Evolutionary conservation across 129 eudicot species (phyloP).

Genomic region (Pulicaria dysenterica): DNA sequence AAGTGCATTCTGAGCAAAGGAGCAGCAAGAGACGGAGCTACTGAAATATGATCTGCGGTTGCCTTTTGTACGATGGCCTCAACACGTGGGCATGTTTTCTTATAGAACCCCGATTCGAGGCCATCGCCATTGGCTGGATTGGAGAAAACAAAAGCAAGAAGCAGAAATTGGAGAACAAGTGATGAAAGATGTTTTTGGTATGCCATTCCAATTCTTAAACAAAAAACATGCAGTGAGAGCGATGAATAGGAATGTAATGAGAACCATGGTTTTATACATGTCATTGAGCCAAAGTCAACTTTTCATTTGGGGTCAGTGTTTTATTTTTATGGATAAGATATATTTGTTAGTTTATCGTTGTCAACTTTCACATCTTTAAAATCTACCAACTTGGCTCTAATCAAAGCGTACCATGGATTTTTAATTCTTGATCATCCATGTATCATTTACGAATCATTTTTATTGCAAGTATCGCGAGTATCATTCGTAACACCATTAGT

Average conservation of each 20-base stretch:
- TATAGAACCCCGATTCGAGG: conserved; percentile 44
- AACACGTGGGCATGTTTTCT: conserved; percentile 48
- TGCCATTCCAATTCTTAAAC: conserved; percentile 20
- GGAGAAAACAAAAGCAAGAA: conserved; percentile 24
- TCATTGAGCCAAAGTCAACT: neutral
- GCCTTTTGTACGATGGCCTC: conserved; percentile 47
- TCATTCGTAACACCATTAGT: too few relatives aligned
- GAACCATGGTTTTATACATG: conserved; percentile 21
- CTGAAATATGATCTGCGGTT: conserved; percentile 37
- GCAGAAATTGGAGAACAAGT: conserved; percentile 30
- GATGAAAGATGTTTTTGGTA: conserved; percentile 19
- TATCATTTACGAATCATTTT: too few relatives aligned
- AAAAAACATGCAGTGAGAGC: neutral
- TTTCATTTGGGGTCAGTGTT: neutral
- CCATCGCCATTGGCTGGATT: conserved; percentile 41
- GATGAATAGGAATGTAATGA: conserved; percentile 9
- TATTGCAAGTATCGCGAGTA: too few relatives aligned
- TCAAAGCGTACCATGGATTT: neutral
- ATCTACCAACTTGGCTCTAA: neutral
- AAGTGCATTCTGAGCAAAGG: conserved; percentile 75
- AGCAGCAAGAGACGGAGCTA: conserved; percentile 63
- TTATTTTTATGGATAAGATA: neutral
- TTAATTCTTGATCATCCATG: too few relatives aligned
- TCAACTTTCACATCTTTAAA: neutral
- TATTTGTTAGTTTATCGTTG: conserved; percentile 7